Base-by-base conservation (phyloP, 495 filamentous ascomycete species). In the Lophiostoma macrostomum region DNA sequence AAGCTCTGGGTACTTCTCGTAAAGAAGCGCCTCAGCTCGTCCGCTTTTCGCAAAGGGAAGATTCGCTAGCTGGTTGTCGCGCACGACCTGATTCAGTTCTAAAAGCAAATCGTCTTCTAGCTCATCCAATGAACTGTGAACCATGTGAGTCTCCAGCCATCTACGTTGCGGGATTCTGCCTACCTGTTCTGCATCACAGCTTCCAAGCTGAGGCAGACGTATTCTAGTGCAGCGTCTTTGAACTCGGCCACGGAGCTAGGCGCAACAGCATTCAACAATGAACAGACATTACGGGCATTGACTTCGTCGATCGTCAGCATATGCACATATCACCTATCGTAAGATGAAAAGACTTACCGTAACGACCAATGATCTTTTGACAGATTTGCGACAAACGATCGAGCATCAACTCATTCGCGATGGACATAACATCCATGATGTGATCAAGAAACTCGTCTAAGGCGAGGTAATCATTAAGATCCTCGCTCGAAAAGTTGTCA, bases 351-450 rank as follows among this genome's bases (percentile, higher is more conserved):
- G 11, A 56, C 76, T 65, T 65, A 84, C 82, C 85, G 69, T 91
- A 95, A 31, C 77, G 80, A n/a, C 93, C 93, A 52, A 97, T 78
- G 35, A 88, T 71, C 48, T 83, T 83, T 64, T 98, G 93, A 67
- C 91, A 97, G 12, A 91, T 81, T 65, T 95, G 88, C 11, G 85
- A 88, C 22, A 98, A 71, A 23, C 90, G 75, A 65, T 96, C 91
- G 29, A 98, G 79, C 90, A 98, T 95, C 52, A 98, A 74, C 61
- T 97, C 93, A 63, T 98, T 87, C 7, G 90, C 87, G 30, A 90
- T 84, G 47, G 81, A 84, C 78, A 95, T 84, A 25, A 97, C 88
- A 52, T 96, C 91, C 71, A 97, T 77, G n/a, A 96, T 73, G 27
- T 93, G 72, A 58, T 96, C 89, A 8, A 91, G 77, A 53, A 95